Evolutionary conservation across 495 filamentous ascomycete genomes (phyloP).

Genomic region (Collariella sp.): DNA sequence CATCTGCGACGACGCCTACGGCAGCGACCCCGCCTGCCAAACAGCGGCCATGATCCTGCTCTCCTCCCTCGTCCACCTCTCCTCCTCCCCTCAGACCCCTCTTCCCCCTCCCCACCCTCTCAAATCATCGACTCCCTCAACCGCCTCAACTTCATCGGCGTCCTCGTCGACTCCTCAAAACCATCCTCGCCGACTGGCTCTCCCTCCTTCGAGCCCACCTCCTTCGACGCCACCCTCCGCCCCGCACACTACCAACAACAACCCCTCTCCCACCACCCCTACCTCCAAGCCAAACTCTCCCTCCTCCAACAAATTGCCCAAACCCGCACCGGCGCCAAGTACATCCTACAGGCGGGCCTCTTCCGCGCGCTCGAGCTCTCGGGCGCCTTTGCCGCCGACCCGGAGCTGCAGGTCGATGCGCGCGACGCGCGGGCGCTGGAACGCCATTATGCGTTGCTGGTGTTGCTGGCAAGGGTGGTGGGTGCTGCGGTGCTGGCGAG

Average conservation of each 20-base stretch:
- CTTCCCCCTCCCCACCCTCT: constrained; percentile 32
- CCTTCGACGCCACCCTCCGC: constrained; percentile 11
- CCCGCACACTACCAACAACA: constrained; percentile 33
- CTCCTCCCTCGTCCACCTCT: constrained; percentile 57
- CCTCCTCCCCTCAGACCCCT: constrained; percentile 38
- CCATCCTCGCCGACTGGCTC: constrained; percentile 55
- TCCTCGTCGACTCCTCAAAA: constrained; percentile 79
- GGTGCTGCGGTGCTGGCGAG: constrained; percentile 66
- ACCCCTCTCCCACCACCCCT: constrained; percentile 23
- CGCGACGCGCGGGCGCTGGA: constrained; percentile 57
- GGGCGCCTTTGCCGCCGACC: constrained; percentile 78
- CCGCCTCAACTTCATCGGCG: constrained; percentile 78
- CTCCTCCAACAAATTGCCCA: constrained; percentile 79
- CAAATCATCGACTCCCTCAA: constrained; percentile 71
- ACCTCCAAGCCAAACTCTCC: constrained; percentile 67
- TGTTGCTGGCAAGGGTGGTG: constrained; percentile 74
- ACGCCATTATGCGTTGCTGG: constrained; percentile 75
- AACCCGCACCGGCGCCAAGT: constrained; percentile 66
- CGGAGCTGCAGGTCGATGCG: constrained; percentile 55
- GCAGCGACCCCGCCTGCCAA: constrained; percentile 69
- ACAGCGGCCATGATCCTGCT: constrained; percentile 72
- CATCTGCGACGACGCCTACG: constrained; percentile 88
- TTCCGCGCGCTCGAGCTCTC: constrained; percentile 74
- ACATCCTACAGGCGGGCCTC: constrained; percentile 79
- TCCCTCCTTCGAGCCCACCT: constrained; percentile 5